Evolutionary conservation across 2,329 filamentous ascomycete species (phyloP), one percentile per base, ranked within the genome.

Genomic region (Thielaviopsis populi): DNA sequence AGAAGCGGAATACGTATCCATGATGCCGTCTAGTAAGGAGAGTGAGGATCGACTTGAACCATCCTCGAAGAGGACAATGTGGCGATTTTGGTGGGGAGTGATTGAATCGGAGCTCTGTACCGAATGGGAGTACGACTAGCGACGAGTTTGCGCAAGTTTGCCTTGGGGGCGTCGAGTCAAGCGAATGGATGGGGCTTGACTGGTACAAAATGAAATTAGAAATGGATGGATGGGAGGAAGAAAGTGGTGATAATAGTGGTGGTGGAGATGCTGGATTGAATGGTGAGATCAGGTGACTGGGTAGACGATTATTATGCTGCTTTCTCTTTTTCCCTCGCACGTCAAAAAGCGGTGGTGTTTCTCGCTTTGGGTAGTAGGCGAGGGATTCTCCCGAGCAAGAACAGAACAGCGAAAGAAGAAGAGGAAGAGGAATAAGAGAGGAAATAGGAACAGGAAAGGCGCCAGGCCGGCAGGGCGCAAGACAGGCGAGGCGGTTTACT

Each of bases 1-100:
- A 42, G 60, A 61, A 50, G 50, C 42, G 19, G 63, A 58, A 62
- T 63, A 58, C 24, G 64, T 43, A 63, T 66, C 64, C 64, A 66
- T 66, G 37, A 46, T 61, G 43, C 58, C 56, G 56, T 66, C 50
- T 61, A 63, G 46, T 63, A 42, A 42, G 42, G 30, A 42, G 58
- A 43, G 17, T 50, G 17, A 62, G 27, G 56, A 61, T 48, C 43
- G 13, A 37, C 48, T 43, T 63, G 19, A 63, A 66, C 64, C 64
- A 66, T 66, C 64, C 64, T 66, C 64, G 41, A 33, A 50, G 54
- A 59, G 61, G 61, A 58, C 37, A 58, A 63, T 54, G 30, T 11
- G 24, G 8, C 7, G 24, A 4, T 17, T 58, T 63, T 19, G 7
- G n/a, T n/a, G 8, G 33, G 15, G 5, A 4, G 40, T 63, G 8